Evolutionary conservation across 2,329 filamentous ascomycete genomes (phyloP).

Genomic region (Erysiphe neolycopersici): DNA sequence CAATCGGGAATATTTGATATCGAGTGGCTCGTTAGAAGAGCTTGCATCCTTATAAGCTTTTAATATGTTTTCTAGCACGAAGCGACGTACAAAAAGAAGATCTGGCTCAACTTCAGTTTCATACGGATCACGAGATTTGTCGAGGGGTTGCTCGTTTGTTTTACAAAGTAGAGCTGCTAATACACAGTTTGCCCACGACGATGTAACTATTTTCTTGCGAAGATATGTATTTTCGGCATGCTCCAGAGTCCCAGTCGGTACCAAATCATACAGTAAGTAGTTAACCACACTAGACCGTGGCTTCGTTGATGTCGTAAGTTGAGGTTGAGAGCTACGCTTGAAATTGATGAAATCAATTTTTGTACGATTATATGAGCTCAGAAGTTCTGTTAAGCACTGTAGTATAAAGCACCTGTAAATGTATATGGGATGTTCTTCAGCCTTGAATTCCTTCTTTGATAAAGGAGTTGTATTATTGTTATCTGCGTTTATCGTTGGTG

Average conservation of each 20-base stretch:
- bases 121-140: conserved; percentile 28
- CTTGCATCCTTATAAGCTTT: conserved; percentile 80
- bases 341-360: conserved; percentile 99
- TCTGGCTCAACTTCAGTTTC: conserved; percentile 56
- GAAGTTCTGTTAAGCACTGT: conserved; percentile 69
- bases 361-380: conserved; percentile 75
- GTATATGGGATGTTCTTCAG: conserved; percentile 84
- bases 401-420: conserved; percentile 90
- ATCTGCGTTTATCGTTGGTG: conserved; percentile 12
- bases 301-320: conserved; percentile 65
- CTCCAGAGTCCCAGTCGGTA: conserved; percentile 34
- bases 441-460: conserved; percentile 55
- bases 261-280: conserved; percentile 64
- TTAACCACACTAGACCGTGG: conserved; percentile 80
- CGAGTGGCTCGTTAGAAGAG: conserved; percentile 49
- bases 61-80: conserved; percentile 78
- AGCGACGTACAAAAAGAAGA: conserved; percentile 75
- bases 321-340: conserved; percentile 67
- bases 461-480: conserved; percentile 23
- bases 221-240: conserved; percentile 47
- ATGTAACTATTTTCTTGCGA: conserved; percentile 70
- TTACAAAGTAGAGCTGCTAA: conserved; percentile 70
- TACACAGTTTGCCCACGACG: conserved; percentile 61
- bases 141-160: conserved; percentile 48
- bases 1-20: conserved; percentile 68